Percentiles rank a stretch among this genome's conserved stretches.
phyloP scores from a whole-genome alignment of 2,329 filamentous ascomycete species.

The Alternaria gansuensis region DNA sequence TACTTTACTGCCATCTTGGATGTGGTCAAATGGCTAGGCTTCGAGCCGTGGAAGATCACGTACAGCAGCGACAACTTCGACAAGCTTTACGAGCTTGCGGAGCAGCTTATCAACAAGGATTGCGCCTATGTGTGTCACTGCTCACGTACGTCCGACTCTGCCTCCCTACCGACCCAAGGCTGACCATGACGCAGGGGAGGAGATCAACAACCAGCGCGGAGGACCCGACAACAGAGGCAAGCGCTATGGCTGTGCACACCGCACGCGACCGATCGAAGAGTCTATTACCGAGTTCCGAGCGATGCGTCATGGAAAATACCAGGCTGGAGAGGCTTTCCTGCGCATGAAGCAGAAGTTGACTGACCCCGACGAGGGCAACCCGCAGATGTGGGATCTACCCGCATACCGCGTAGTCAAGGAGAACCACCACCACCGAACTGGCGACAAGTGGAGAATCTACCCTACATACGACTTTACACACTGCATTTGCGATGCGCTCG shows the following conservation, averaged over 20 bases:
- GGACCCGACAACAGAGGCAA: constrained; percentile 73
- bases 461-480: constrained; percentile 94
- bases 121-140: constrained; percentile 88
- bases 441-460: constrained; percentile 88
- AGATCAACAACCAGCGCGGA: constrained; percentile 87
- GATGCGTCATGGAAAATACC: constrained; percentile 92
- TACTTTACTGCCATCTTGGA: constrained; percentile 92
- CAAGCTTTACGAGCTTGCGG: constrained; percentile 84
- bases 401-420: constrained; percentile 86
- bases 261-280: constrained; percentile 75
- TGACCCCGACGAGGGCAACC: constrained; percentile 75
- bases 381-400: constrained; percentile 95
- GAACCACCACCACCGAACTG: constrained; percentile 78
- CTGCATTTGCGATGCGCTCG: constrained; percentile 90
- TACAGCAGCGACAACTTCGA: constrained; percentile 93
- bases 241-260: constrained; percentile 82
- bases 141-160: constrained; percentile 57
- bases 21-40: constrained; percentile 86
- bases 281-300: constrained; percentile 84
- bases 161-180: not conserved
- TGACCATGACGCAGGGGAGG: constrained; percentile 64
- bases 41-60: constrained; percentile 80
- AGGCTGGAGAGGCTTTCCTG: constrained; percentile 81
- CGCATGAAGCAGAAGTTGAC: constrained; percentile 88
- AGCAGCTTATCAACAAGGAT: constrained; percentile 78